A percentile compares a stretch with the other conserved stretches of the same genome.
Evolutionary conservation across 164 flowering plant species (phyloP).

Genomic region (Houttuynia cordata): DNA sequence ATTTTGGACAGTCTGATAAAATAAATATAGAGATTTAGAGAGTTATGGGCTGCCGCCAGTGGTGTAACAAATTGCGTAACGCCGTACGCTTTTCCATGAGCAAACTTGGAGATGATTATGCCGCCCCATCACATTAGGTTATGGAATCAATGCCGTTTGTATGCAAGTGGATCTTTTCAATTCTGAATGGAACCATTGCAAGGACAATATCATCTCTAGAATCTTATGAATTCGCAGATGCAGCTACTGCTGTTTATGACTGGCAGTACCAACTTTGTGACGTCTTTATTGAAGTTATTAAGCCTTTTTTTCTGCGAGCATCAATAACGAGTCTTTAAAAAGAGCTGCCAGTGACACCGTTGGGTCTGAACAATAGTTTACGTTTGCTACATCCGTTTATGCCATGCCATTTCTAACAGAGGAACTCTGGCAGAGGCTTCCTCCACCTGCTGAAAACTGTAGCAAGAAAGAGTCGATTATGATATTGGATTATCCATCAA

Average conservation of each 20-base stretch:
- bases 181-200: constrained; percentile 66
- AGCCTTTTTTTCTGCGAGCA: constrained; percentile 62
- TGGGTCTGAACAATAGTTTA: constrained; percentile 84
- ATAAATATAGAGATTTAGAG: constrained; percentile 89
- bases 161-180: constrained; percentile 92
- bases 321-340: constrained; percentile 39
- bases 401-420: constrained; percentile 97
- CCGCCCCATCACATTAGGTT: constrained; percentile 33
- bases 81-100: constrained; percentile 84
- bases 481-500: constrained; percentile 73
- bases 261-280: constrained; percentile 95
- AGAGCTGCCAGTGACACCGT: constrained; percentile 50
- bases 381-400: constrained; percentile 94
- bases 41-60: constrained; percentile 95
- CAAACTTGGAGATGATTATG: constrained; percentile 67
- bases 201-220: constrained; percentile 57
- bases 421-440: constrained; percentile 98
- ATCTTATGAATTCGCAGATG: constrained; percentile 73
- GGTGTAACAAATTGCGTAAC: constrained; percentile 98
- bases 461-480: constrained; percentile 60
- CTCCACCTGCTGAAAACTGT: constrained; percentile 24
- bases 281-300: constrained; percentile 84
- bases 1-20: constrained; percentile 65
- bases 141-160: constrained; percentile 48
- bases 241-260: constrained; percentile 61